Conservation (phyloP, 148 eudicot genomes). For the Nepenthes gracilis region DNA sequence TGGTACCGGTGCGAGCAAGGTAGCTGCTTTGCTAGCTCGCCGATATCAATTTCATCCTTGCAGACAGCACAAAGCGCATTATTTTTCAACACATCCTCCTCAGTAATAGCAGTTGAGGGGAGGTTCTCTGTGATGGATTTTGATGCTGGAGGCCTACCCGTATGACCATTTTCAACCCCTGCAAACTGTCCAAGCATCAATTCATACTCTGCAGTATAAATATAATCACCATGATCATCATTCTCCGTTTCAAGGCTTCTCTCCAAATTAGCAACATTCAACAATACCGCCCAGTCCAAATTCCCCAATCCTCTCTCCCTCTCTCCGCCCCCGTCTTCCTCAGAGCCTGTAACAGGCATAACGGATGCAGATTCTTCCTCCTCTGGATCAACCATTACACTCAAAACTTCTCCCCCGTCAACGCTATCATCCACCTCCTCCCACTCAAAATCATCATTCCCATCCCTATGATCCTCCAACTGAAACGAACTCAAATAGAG, state of each 20-base stretch:
- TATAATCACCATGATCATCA: slow-evolving; percentile 21
- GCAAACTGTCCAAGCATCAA: slow-evolving; percentile 49
- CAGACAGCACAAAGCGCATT: slow-evolving; percentile 56
- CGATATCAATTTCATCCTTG: slow-evolving; percentile 43
- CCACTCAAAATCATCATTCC: slow-evolving; percentile 50
- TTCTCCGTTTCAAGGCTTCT: slow-evolving; percentile 13
- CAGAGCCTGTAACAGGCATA: slow-evolving; percentile 12
- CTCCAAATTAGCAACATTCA: slow-evolving; percentile 19
- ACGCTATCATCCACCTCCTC: slow-evolving; percentile 49
- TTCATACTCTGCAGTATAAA: slow-evolving; percentile 31
- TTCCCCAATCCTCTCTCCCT: slow-evolving; percentile 16
- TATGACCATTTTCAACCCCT: slow-evolving; percentile 22
- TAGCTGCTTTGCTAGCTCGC: slow-evolving; percentile 39
- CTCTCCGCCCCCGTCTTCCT: slow-evolving; percentile 20
- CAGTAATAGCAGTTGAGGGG: slow-evolving; percentile 21
- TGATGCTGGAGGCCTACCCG: slow-evolving; percentile 50
- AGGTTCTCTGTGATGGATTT: slow-evolving; percentile 29
- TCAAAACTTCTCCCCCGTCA: slow-evolving; percentile 20
- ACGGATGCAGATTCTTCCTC: slow-evolving; percentile 24
- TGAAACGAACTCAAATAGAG: slow-evolving; percentile 7
- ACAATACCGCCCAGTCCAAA: slow-evolving; percentile 38
- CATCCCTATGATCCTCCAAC: slow-evolving; percentile 9
- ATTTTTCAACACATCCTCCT: slow-evolving; percentile 29
- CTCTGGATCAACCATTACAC: slow-evolving; percentile 22
- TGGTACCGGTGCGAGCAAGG: slow-evolving; percentile 65